Evolutionary conservation across 2,329 filamentous ascomycete species (phyloP), one percentile per base, ranked within the genome.

Genomic region (Pezicula rhizophila): DNA sequence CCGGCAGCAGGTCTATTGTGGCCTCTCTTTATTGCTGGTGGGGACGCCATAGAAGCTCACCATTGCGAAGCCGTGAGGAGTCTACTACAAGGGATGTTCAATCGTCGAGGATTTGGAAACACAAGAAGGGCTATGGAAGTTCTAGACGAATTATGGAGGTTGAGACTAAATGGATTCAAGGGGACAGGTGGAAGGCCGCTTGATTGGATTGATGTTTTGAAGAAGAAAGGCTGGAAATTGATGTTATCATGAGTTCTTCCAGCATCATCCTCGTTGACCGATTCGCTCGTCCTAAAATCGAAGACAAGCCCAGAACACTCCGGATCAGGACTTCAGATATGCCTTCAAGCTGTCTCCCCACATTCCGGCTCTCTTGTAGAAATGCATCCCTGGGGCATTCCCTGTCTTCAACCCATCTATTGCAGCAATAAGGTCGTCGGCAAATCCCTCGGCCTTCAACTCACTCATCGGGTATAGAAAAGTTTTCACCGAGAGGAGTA

Each of bases 401-500:
- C 81, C 81, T 45, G 60, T 64, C 31, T 68, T 71, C 57, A 85
- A 58, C 1, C 81, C 81, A 49, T 84, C 79, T 59, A 84, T 79
- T 2, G 80, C 80, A 28, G 64, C 56, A 1, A 75, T 77, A 47
- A 84, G 58, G 7, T 71, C 72, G 57, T 76, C 72, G 0, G 74
- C 79, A 4, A 60, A 62, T 0, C 79, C 80, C 51, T 84, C 79
- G 4, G 71, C 71, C 57, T 77, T 80, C 40, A 85, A 64, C 45
- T 79, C 69, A 35, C 57, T 55, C 7, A 85, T 61, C 2, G 72
- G 70, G 62, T 84, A 83, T 49, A 73, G 66, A 62, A 82, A 84
- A 12, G 81, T 84, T 63, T 82, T 81, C 60, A 84, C 78, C 0
- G 69, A 72, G 64, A 85, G 85, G 0, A 84, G 71, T 17, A 84